Base-by-base conservation (phyloP, 805 yeast species). In the Candida ovalis region DNA sequence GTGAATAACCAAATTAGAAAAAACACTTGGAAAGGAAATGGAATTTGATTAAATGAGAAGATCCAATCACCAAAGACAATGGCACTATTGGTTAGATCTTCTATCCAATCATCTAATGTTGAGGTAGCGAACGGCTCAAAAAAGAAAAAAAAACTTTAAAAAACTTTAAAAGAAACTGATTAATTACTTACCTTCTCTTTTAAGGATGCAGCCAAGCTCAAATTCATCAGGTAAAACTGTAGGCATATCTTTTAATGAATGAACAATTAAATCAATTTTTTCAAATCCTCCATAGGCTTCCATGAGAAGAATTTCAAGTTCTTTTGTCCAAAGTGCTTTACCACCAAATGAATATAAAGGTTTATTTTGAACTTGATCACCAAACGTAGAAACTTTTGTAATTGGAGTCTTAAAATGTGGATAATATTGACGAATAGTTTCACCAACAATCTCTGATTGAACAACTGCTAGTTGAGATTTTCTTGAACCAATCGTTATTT, bases 321-420 rank as follows among this genome's bases (percentile, higher is more conserved):
- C 99, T 62, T 88, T 87, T 2, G 99, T 94, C 99, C 99, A 94
- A 22, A 94, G 67, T 0, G 97, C 82, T 66, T 94, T 94, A 23
- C 99, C 99, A 39, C 97, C 98, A 69, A 94, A 94, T 3, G 96
- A 80, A 67, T 92, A 94, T 43, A 94, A 73, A 7, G 99, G 97
- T 63, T 81, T 84, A 61, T 76, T 78, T 62, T 82, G 94, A 27
- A 86, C 84, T 62, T 88, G 86, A 71, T 94, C 99, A 23, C 98
- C 99, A 32, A 94, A 73, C 1, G 99, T 92, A 45, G 84, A 77
- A 35, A 88, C 75, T 3, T 96, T 91, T 12, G 87, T 68, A 21
- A 94, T 84, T 24, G 90, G 82, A 62, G 91, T 85, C n/a, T 75
- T 66, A 45, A 83, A 69, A 24, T 82, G 75, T 12, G 94, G 90